phyloP scores from a whole-genome alignment of 345 rosid genomes.

The Camelina neglecta region DNA sequence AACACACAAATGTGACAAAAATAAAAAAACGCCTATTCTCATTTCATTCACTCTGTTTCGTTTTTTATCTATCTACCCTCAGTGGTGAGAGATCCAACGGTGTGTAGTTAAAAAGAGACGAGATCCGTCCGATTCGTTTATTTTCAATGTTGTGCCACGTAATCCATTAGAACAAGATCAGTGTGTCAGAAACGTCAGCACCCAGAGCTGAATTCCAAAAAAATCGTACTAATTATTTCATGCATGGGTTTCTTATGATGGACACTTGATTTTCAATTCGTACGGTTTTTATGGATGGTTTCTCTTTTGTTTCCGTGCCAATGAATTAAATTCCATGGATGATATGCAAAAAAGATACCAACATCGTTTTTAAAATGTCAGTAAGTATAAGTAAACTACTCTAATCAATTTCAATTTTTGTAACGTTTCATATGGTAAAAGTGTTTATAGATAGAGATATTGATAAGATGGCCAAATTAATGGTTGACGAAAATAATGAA shows the following conservation, averaged over 20 bases:
- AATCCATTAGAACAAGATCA: not conserved
- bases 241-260: conserved; percentile 44
- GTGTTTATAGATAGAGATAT: not conserved
- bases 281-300: not conserved
- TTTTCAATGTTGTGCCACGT: conserved; percentile 30
- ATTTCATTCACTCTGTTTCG: conserved; percentile 4
- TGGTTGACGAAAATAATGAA: not conserved
- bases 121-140: conserved; percentile 28
- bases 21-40: conserved; percentile 30
- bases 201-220: not conserved
- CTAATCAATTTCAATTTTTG: not conserved
- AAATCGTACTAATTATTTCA: conserved; percentile 13
- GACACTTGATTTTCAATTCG: conserved; percentile 19
- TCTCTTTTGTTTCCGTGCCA: not conserved
- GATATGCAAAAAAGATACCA: not conserved
- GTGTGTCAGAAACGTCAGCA: conserved; percentile 46
- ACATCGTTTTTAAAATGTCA: too few species aligned
- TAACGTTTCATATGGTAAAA: not conserved
- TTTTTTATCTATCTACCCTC: conserved; percentile 28
- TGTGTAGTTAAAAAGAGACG: not conserved
- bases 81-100: conserved; percentile 29
- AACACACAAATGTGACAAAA: conserved; percentile 36
- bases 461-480: not conserved
- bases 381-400: too few species aligned
- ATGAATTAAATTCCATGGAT: not conserved